These are phyloP conservation scores for Wickerhamomyces bovis DNA, from an alignment of 805 yeast genomes.

Conservation along the genomic window DNA sequence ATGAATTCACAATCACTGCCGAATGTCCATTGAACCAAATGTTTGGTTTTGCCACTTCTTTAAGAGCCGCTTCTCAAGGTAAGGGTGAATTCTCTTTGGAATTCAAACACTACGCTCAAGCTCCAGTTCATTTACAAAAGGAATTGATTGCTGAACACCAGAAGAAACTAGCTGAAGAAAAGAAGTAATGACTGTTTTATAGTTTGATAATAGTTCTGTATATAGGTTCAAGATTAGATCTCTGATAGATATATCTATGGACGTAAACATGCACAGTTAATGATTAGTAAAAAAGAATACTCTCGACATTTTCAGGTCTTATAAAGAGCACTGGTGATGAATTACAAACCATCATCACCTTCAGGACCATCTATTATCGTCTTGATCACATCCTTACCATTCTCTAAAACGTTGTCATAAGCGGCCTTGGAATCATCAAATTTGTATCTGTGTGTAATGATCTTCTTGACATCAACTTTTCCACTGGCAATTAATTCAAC, in stretches of 20 bases:
- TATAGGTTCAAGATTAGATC: neutral
- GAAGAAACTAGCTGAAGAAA: constrained; percentile 33
- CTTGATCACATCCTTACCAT: constrained; percentile 63
- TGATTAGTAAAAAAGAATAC: no score
- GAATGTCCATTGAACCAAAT: constrained; percentile 95
- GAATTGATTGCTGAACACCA: constrained; percentile 81
- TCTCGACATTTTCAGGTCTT: no score
- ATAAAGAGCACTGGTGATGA: neutral
- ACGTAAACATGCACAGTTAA: no score
- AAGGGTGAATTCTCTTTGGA: constrained; percentile 97
- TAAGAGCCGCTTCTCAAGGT: constrained; percentile 97
- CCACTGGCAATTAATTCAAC: constrained; percentile 61
- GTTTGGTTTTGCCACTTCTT: constrained; percentile 93
- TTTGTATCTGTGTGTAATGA: constrained; percentile 68
- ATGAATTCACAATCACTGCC: constrained; percentile 88
- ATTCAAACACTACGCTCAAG: constrained; percentile 87
- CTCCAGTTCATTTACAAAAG: constrained; percentile 83
- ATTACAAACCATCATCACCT: constrained; percentile 1
- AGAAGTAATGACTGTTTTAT: neutral
- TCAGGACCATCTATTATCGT: constrained; percentile 77
- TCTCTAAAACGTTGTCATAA: constrained; percentile 55
- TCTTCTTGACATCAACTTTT: constrained; percentile 55
- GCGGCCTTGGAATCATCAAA: constrained; percentile 75
- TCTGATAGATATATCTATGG: no score
- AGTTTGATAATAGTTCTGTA: neutral